Conservation (phyloP, 2,329 filamentous ascomycete genomes). For the Calonectria hongkongensis region DNA sequence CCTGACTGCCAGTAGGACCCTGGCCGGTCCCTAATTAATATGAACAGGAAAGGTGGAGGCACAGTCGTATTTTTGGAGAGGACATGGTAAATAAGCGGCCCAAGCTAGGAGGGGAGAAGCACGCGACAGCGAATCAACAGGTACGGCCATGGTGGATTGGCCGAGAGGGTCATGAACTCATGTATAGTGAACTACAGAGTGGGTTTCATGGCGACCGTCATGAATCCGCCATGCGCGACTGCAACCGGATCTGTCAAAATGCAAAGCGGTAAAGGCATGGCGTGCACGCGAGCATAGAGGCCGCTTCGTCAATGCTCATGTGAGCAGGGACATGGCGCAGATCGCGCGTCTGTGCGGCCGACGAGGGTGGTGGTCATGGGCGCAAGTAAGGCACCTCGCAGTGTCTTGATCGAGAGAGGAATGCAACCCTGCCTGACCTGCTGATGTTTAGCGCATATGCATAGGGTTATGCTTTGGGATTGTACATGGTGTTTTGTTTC, state of each 20-base stretch:
- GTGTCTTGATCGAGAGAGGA: slow-evolving; percentile 5
- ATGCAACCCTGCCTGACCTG: slow-evolving; percentile 16
- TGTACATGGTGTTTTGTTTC: slow-evolving; percentile 18
- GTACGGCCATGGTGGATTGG: background rate
- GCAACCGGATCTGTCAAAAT: background rate
- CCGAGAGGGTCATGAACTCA: background rate
- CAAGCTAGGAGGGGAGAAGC: background rate
- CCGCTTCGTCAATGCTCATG: slow-evolving; percentile 20
- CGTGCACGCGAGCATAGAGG: slow-evolving; percentile 19
- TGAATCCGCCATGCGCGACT: background rate
- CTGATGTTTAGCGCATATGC: slow-evolving; percentile 27
- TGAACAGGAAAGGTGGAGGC: slow-evolving; percentile 15
- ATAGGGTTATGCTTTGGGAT: slow-evolving; percentile 17
- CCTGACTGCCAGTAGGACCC: slow-evolving; percentile 20
- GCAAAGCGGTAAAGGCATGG: slow-evolving; percentile 14
- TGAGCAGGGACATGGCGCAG: slow-evolving; percentile 20
- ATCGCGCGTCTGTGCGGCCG: slow-evolving; percentile 29
- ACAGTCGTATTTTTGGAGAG: slow-evolving; percentile 24
- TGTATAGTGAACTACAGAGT: background rate
- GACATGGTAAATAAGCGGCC: slow-evolving; percentile 12
- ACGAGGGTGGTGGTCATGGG: slow-evolving; percentile 15
- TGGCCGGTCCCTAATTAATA: slow-evolving; percentile 17
- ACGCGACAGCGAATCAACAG: slow-evolving; percentile 19
- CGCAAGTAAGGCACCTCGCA: background rate
- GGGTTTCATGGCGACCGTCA: slow-evolving; percentile 5